Evolutionary conservation across 2,329 filamentous ascomycete species (phyloP).

Genomic region (Trichothecium roseum): DNA sequence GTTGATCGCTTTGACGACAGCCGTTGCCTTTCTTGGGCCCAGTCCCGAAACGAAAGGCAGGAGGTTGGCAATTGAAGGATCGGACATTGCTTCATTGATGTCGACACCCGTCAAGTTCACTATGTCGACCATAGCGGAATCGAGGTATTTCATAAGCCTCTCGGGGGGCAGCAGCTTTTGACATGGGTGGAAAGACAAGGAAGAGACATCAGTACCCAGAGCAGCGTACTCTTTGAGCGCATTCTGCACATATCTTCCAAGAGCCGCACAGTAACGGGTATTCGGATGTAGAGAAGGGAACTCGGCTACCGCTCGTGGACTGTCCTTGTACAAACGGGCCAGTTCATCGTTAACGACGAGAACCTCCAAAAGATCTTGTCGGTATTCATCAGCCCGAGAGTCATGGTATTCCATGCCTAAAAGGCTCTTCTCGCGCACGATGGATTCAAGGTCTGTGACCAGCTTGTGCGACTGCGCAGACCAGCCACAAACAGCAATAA

Average conservation of each 20-base stretch:
- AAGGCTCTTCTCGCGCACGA: slow-evolving; percentile 69
- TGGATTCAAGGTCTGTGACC: slow-evolving; percentile 67
- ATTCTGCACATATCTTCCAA: slow-evolving; percentile 88
- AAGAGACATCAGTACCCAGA: slow-evolving; percentile 77
- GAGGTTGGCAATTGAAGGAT: slow-evolving; percentile 74
- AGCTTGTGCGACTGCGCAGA: slow-evolving; percentile 78
- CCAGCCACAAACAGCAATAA: slow-evolving; percentile 82
- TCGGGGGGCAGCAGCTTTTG: slow-evolving; percentile 84
- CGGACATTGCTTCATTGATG: slow-evolving; percentile 80
- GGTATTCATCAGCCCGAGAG: slow-evolving; percentile 61
- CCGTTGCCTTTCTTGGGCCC: slow-evolving; percentile 85
- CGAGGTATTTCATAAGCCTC: slow-evolving; percentile 74
- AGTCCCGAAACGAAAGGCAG: slow-evolving; percentile 86
- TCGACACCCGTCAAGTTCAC: slow-evolving; percentile 95
- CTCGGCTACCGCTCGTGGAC: slow-evolving; percentile 65
- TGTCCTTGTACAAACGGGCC: slow-evolving; percentile 91
- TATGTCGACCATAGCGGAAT: slow-evolving; percentile 97
- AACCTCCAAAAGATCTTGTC: slow-evolving; percentile 74
- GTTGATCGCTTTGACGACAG: slow-evolving; percentile 65
- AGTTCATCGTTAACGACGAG: slow-evolving; percentile 94
- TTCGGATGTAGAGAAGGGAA: slow-evolving; percentile 72
- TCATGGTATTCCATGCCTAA: slow-evolving; percentile 77
- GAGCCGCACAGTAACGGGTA: slow-evolving; percentile 78
- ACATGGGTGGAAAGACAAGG: slow-evolving; percentile 79
- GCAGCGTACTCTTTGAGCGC: slow-evolving; percentile 95